Base-by-base conservation (phyloP, 1,284 basidiomycete species). In the Moesziomyces sp. region DNA sequence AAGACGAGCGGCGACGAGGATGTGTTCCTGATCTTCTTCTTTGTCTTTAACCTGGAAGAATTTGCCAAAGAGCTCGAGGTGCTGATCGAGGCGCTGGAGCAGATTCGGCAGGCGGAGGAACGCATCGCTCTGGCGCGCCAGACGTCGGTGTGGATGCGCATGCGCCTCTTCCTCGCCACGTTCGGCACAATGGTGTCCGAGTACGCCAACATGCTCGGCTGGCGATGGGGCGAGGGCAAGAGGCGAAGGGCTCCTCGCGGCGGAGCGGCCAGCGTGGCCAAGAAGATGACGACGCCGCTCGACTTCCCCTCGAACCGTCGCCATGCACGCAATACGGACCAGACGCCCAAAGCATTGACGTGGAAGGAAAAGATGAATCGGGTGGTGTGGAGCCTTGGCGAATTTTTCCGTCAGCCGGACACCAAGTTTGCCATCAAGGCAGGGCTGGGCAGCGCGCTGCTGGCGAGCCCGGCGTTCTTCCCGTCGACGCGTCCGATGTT, bases 371-470 rank as follows among this genome's bases (percentile, higher is more conserved):
- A 70, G 58, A 43, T 78, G 30, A 59, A 71, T 86, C 87, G 42
- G 85, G n/a, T 85, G 43, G 55, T 94, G 14, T 98, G 95, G 96
- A 86, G 87, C 5, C 75, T 94, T 5, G 90, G 92, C 0, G 89
- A 88, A 38, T 87, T 89, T 26, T 83, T 95, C 64, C 87, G 87
- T 53, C 89, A 93, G 79, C 89, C 90, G 3, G 92, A 96, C 78
- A 87, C 91, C 72, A 92, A 92, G 77, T 96, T 93, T 85, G 92
- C 93, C 0, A 87, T 97, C 86, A 97, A 97, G 84, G 90, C 91
- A 0, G 94, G 87, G 2, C 51, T 86, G 1, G 87, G 86, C 3
- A 89, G 91, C 47, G 91, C 92, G 0, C 86, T 95, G 21, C 86
- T 97, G 3, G 92, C 94, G 1, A 88, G 90, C 2, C 93, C 93